A percentile compares a stretch with the other conserved stretches of the same genome.
Evolutionary conservation across 495 filamentous ascomycete species (phyloP).

Genomic region (Annulohypoxylon bovei): DNA sequence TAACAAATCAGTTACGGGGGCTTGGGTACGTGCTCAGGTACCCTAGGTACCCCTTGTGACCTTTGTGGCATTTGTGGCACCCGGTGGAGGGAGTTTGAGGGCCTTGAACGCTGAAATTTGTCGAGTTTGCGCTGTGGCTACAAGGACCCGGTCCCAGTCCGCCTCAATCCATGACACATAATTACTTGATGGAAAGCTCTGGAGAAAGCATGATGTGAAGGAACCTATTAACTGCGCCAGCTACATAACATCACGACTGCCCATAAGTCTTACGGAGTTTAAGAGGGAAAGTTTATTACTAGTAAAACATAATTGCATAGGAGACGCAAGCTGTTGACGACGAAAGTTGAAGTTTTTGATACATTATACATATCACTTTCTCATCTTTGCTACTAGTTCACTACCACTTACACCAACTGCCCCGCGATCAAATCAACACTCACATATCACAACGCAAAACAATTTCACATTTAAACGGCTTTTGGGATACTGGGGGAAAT

Average conservation of each 20-base stretch:
- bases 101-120: slow-evolving; percentile 22
- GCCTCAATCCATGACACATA: slow-evolving; percentile 58
- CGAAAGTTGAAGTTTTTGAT: background rate
- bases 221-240: slow-evolving; percentile 33
- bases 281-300: slow-evolving; percentile 33
- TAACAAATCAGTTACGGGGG: slow-evolving; percentile 32
- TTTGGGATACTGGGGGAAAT: background rate
- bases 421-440: slow-evolving; percentile 1
- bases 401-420: slow-evolving; percentile 17
- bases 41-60: slow-evolving; percentile 4
- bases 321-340: slow-evolving; percentile 31
- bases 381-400: background rate
- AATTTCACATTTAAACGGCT: background rate
- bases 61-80: slow-evolving; percentile 3
- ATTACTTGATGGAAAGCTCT: slow-evolving; percentile 61
- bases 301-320: slow-evolving; percentile 30
- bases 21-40: slow-evolving; percentile 18
- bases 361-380: background rate
- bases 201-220: slow-evolving; percentile 39
- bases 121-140: slow-evolving; percentile 20
- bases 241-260: slow-evolving; percentile 32
- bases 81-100: slow-evolving; percentile 35
- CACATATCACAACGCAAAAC: background rate
- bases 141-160: slow-evolving; percentile 31
- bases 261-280: slow-evolving; percentile 25